phyloP scores from a whole-genome alignment of 73 alveolate species.

The Paramecium caudatum region DNA sequence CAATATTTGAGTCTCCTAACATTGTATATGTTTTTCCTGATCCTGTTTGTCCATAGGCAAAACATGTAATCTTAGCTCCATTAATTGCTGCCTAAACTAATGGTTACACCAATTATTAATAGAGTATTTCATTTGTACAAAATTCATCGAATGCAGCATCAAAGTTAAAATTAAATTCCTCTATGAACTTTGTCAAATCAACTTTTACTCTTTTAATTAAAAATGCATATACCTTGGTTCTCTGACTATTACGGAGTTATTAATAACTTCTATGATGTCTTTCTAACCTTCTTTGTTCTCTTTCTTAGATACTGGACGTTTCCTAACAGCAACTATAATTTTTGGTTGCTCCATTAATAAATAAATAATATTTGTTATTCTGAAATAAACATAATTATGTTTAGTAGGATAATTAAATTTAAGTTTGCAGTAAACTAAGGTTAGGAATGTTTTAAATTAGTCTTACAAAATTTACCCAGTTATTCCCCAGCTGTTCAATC shows the following conservation, averaged over 20 bases:
- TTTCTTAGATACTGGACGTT: slow-evolving; percentile 98
- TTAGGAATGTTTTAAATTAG: no score
- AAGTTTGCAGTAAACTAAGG: no score
- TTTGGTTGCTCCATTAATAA: slow-evolving; percentile 89
- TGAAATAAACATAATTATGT: no score
- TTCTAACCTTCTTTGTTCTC: slow-evolving; percentile 90
- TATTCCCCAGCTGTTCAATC: slow-evolving; percentile 36
- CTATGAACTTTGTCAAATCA: slow-evolving; percentile 98
- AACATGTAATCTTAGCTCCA: slow-evolving; percentile 95
- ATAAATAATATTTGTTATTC: no score
- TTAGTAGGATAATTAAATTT: no score
- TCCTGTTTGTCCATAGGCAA: slow-evolving; percentile 98
- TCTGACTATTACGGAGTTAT: slow-evolving; percentile 92
- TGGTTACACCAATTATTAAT: slow-evolving; percentile 82
- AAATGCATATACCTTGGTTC: slow-evolving; percentile 97
- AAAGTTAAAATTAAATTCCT: slow-evolving; percentile 96
- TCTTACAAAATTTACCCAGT: background rate
- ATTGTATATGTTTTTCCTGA: slow-evolving; percentile 99
- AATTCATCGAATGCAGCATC: slow-evolving; percentile 96
- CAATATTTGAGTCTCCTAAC: slow-evolving; percentile 94
- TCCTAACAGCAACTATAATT: slow-evolving; percentile 98
- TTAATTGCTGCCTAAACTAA: slow-evolving; percentile 95
- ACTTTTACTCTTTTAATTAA: slow-evolving; percentile 98
- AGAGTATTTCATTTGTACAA: slow-evolving; percentile 93
- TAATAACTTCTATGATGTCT: slow-evolving; percentile 92